Percentiles rank a stretch among this genome's conserved stretches.
Evolutionary conservation across 2,329 filamentous ascomycete species (phyloP).

Genomic region (Chaetomium strumarium): DNA sequence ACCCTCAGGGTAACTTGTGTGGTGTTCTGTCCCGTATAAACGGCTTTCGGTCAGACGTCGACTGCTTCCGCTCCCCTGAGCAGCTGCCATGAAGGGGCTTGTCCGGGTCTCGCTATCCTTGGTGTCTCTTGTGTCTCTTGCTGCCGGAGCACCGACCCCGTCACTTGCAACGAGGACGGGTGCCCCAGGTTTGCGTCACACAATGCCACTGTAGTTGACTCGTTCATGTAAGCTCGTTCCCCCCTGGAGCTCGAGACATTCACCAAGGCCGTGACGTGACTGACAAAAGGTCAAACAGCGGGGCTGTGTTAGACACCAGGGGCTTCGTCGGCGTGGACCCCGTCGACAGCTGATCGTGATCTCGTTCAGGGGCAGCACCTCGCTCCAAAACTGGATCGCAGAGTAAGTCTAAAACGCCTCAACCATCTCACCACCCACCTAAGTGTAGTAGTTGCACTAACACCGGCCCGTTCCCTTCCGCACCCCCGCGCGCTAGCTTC

Average conservation of each 20-base stretch:
- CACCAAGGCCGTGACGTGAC: neutral
- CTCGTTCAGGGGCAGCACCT: conserved; percentile 53
- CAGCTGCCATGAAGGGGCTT: conserved; percentile 16
- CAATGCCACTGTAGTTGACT: conserved; percentile 38
- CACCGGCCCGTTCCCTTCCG: conserved; percentile 5
- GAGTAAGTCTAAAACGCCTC: conserved; percentile 35
- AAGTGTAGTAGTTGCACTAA: no score
- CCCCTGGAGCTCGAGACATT: neutral
- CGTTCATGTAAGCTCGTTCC: conserved; percentile 37
- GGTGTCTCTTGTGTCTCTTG: conserved; percentile 15
- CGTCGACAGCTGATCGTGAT: conserved; percentile 49
- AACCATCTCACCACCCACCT: conserved; percentile 25
- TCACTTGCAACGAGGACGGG: conserved; percentile 25
- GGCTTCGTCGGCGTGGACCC: conserved; percentile 49
- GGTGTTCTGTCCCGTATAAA: neutral
- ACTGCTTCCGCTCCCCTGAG: neutral
- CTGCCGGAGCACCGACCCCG: conserved; percentile 25
- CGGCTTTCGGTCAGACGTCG: neutral
- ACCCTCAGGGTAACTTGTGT: neutral
- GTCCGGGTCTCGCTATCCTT: conserved; percentile 15
- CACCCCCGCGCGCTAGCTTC: conserved; percentile 26
- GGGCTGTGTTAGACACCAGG: conserved; percentile 31
- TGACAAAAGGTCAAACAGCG: conserved; percentile 15
- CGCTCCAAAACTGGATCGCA: conserved; percentile 56
- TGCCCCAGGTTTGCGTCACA: conserved; percentile 42